Conservation (phyloP, 2,329 filamentous ascomycete genomes). For the Calcarisporium arbuscula region DNA sequence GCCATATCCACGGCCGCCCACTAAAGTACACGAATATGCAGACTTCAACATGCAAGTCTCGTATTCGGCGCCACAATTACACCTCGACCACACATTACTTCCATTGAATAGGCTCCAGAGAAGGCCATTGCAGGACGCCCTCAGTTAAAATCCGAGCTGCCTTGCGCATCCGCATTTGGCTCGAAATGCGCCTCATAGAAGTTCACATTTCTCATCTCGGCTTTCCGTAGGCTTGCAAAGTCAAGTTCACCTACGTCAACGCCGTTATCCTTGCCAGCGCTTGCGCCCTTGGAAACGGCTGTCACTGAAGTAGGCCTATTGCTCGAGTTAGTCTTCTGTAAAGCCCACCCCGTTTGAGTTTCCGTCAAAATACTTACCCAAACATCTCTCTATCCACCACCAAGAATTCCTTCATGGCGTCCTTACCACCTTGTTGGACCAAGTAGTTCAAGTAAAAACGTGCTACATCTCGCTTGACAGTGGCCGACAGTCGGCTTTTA, state of each 20-base stretch:
- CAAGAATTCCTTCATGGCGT: conserved; percentile 82
- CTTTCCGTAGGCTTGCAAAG: conserved; percentile 41
- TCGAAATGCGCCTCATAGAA: conserved; percentile 49
- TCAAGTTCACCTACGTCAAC: conserved; percentile 39
- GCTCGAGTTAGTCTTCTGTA: conserved; percentile 4
- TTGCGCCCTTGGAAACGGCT: conserved; percentile 9
- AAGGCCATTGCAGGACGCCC: no score
- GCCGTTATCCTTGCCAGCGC: conserved; percentile 40
- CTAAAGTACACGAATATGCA: no score
- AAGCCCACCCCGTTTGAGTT: background rate
- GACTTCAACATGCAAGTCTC: no score
- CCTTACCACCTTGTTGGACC: conserved; percentile 72
- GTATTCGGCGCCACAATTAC: no score
- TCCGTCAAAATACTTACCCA: conserved; percentile 48
- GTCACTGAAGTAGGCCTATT: conserved; percentile 16
- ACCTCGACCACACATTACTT: no score
- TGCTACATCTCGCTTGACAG: conserved; percentile 67
- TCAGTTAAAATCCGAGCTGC: conserved; percentile 47
- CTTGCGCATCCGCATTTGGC: conserved; percentile 39
- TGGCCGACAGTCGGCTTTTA: conserved; percentile 62
- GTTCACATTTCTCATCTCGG: conserved; percentile 43
- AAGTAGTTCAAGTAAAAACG: conserved; percentile 78
- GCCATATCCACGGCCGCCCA: no score
- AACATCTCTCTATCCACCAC: conserved; percentile 79
- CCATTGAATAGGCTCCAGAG: no score